Base-by-base conservation (phyloP, 805 yeast species). In the Yarrowia divulgata region DNA sequence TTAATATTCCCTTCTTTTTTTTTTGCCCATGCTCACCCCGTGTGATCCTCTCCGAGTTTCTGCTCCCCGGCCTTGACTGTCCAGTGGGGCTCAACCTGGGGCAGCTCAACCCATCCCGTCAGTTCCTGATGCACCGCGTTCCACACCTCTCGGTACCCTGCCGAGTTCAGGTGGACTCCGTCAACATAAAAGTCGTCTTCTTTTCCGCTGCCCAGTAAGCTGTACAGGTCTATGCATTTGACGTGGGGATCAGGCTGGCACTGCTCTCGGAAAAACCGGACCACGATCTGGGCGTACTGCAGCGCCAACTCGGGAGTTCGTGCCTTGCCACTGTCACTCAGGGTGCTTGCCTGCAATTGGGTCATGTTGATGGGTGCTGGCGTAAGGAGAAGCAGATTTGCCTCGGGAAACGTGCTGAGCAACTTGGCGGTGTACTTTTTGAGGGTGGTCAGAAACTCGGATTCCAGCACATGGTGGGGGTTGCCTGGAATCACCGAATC, bases 401-500 rank as follows among this genome's bases (percentile, higher is more conserved):
- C 46, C 14, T 42, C 50, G 6, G 69, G 70, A 12, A 37, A 66
- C 10, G 60, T 19, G 23, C 37, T 29, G 16, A 68, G 39, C 32
- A 69, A 37, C 58, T 45, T 39, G 34, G 62, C 54, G 8, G 69
- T 66, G 46, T 35, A 69, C 8, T 23, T 19, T 18, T 45, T 37
- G 19, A 69, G 45, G n/a, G 64, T 69, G 35, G 35, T 34, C 32
- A 42, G 48, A 37, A 49, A 66, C 32, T 49, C 49, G 14, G 37
- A 40, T 13, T 43, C 50, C 29, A 43, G 55, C 19, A 69, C 70
- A 43, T 69, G 70, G 13, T 69, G 70, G 4, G 70, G 69, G 60
- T 69, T 69, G 8, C 70, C 70, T 10, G 69, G 69, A 1, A 66
- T 34, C 18, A 69, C 70, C 7, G 64, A 49, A 18, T 69, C 70